phyloP scores from a whole-genome alignment of 257 asterid genomes.

The Salvia rosmarinus region DNA sequence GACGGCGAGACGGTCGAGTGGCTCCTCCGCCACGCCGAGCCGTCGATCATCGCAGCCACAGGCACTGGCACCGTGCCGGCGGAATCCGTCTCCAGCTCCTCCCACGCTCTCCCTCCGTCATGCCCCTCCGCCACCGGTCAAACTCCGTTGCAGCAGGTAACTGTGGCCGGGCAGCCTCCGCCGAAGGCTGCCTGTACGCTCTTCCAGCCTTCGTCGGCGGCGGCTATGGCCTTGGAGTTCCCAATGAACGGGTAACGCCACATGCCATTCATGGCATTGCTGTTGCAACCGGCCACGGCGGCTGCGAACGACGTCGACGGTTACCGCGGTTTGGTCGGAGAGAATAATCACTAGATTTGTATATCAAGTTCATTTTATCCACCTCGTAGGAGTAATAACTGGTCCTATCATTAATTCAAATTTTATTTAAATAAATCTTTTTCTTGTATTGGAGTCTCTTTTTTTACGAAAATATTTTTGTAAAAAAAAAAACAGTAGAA shows the following conservation, averaged over 20 bases:
- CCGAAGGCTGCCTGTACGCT: constrained; percentile 32
- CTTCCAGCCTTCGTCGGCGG: constrained; percentile 26
- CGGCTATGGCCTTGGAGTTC: constrained; percentile 35
- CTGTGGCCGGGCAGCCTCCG: background rate
- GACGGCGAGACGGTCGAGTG: constrained; percentile 48
- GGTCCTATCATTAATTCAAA: background rate
- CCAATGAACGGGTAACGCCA: constrained; percentile 34
- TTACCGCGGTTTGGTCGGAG: constrained; percentile 3
- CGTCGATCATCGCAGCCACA: constrained; percentile 41
- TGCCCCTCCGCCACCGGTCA: constrained; percentile 15
- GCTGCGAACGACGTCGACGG: constrained; percentile 35
- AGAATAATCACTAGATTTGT: background rate
- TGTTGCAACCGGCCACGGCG: constrained; percentile 49
- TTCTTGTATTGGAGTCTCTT: background rate
- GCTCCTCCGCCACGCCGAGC: constrained; percentile 45
- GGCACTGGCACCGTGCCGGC: constrained; percentile 39
- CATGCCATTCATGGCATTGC: constrained; percentile 58
- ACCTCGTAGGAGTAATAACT: constrained; percentile 1
- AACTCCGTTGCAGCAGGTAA: background rate
- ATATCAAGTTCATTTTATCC: background rate
- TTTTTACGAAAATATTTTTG: background rate
- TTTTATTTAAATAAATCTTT: constrained; percentile 2
- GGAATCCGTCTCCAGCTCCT: constrained; percentile 31
- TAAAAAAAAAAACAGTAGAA: background rate
- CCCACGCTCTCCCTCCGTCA: constrained; percentile 34